Evolutionary conservation across 805 yeast species (phyloP).

Genomic region (Metschnikowia matae): DNA sequence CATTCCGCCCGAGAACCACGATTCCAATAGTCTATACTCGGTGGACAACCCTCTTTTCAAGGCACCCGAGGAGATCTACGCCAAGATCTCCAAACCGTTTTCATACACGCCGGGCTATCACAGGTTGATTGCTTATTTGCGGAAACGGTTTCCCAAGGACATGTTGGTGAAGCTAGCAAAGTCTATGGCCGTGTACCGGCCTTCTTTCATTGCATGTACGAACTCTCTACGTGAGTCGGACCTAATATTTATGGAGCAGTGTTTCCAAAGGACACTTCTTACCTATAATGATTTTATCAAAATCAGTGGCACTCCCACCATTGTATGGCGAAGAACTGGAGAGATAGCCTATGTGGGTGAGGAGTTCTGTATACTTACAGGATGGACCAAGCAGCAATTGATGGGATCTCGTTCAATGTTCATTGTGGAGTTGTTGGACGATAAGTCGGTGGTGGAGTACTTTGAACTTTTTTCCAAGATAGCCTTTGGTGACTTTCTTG

Average conservation of each 20-base stretch:
- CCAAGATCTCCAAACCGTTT: slow-evolving; percentile 69
- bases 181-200: slow-evolving; percentile 85
- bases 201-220: slow-evolving; percentile 89
- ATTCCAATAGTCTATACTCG: neutral
- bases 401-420: slow-evolving; percentile 61
- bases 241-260: slow-evolving; percentile 90
- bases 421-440: slow-evolving; percentile 82
- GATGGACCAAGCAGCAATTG: slow-evolving; percentile 76
- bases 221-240: slow-evolving; percentile 86
- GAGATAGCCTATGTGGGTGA: slow-evolving; percentile 94
- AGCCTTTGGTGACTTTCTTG: slow-evolving; percentile 87
- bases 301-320: slow-evolving; percentile 88
- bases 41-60: slow-evolving; percentile 25
- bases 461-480: slow-evolving; percentile 79
- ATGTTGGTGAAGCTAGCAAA: slow-evolving; percentile 79
- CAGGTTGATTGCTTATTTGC: slow-evolving; percentile 67
- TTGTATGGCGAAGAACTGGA: slow-evolving; percentile 94
- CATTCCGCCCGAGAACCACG: slow-evolving; percentile 2
- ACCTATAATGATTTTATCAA: slow-evolving; percentile 84
- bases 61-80: slow-evolving; percentile 78
- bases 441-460: slow-evolving; percentile 78
- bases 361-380: slow-evolving; percentile 86
- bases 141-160: slow-evolving; percentile 62
- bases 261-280: slow-evolving; percentile 85
- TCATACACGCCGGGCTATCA: slow-evolving; percentile 91